Base-by-base conservation (phyloP, 805 yeast species). In the Wickerhamomyces hampshirensis region DNA sequence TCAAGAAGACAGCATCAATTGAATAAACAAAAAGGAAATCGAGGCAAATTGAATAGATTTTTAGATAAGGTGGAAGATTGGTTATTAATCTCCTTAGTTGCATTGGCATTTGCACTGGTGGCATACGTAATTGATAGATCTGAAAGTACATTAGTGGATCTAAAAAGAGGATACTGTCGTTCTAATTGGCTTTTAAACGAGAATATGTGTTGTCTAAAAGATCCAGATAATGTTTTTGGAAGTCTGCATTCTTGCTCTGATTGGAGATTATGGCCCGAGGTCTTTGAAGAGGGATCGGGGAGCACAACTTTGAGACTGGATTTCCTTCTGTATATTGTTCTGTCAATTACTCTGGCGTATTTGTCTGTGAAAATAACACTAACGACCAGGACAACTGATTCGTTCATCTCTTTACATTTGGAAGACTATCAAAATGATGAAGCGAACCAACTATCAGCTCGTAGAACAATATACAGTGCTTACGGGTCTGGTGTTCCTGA, bases 401-500 rank as follows among this genome's bases (percentile, higher is more conserved):
- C 66, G 2, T 33, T 59, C 13, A 33, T 42, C 12, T 18, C 33
- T 12, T 23, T 43, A 26, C 29, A 26, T 7, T 26, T 26, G 5
- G 30, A 28, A 7, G 15, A 18, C 4, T 16, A 28, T 14, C 10
- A 14, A 13, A 27, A 27, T 2, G 23, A 16, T 12, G 27, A 14
- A n/a, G 8, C 5, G 16, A 26, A n/a, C n/a, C 15, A 7, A 15
- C 6, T 12, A 24, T 11, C 23, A 27, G 27, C 15, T 28, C 35
- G 6, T n/a, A 39, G 48, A 28, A 48, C 53, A 5, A 53, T 74
- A 49, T 75, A 73, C 48, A 63, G 77, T 10, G 80, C 77, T 0
- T 68, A 69, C 21, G 81, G 81, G 4, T 70, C 77, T 13, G 81
- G 81, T 5, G 80, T 75, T 2, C 79, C 80, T 1, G 80, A 75